Evolutionary conservation across 768 basidiomycete species (phyloP), one percentile per base, ranked within the genome.

Genomic region (Suillus hirtellus): DNA sequence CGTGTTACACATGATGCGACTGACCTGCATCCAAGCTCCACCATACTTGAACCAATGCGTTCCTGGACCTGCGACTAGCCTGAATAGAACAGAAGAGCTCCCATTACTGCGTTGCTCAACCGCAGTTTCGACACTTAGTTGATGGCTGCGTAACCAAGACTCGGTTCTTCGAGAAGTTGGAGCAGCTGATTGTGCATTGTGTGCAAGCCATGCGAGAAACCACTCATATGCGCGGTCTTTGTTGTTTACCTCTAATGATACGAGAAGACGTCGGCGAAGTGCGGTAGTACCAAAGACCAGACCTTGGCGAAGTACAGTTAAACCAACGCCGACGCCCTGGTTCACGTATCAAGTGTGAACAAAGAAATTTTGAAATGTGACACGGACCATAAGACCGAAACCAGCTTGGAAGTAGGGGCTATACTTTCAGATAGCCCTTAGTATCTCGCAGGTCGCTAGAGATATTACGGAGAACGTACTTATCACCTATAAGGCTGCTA

Each of bases 381-480:
- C 27, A 19, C 78, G 63, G 67, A 96, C 96, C 95, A 99, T 96
- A 43, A 99, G 84, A 42, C 96, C 97, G 70, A 98, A 98, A 34
- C 97, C 96, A 55, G 96, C 97, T 73, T 96, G 93, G 73, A 99
- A 99, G 79, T 95, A 96, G 43, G 95, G 96, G 73, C 97, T 99
- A 70, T 71, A 69, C 78, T 83, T 84, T 42, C 35, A 72, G 78
- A 71, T 65, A 61, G 65, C 52, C 64, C n/a, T 61, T 5, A 61
- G 67, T 75, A 62, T 62, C 27, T 60, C 40, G 44, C 52, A 59
- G 34, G 60, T 40, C 17, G 11, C 6, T 21, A 38, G 35, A 66
- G 56, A 63, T n/a, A 37, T 34, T 8, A 12, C 35, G 44, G 2
- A 59, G 63, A 59, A 81, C 89, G 78, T 73, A 91, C 89, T 91